Evolutionary conservation across 768 basidiomycete genomes (phyloP).

Genomic region (Termitomyces sp.): DNA sequence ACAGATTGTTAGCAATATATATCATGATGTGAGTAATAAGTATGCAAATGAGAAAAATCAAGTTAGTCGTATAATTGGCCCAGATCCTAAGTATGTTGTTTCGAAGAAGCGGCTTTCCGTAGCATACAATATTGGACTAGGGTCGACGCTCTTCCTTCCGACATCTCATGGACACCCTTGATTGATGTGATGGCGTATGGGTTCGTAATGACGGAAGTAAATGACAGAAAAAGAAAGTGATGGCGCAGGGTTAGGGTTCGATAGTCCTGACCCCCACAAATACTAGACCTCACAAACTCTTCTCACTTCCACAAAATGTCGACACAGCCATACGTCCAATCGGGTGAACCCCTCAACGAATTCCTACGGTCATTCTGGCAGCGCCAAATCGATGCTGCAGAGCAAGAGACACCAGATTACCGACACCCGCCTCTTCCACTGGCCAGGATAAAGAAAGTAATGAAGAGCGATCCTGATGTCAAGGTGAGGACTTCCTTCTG

Average conservation of each 20-base stretch:
- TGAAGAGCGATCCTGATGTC: constrained; percentile 97
- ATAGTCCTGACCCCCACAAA: background rate
- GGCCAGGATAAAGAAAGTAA: constrained; percentile 97
- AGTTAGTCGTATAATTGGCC: too few species aligned
- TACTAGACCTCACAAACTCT: too few species aligned
- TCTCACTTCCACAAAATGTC: constrained; percentile 40
- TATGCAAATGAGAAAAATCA: too few species aligned
- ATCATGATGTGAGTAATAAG: too few species aligned
- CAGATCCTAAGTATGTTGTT: too few species aligned
- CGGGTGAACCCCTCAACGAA: constrained; percentile 81
- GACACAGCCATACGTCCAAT: constrained; percentile 61
- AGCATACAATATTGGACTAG: too few species aligned
- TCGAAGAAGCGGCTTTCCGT: too few species aligned
- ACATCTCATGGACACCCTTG: too few species aligned
- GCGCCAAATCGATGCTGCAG: constrained; percentile 78
- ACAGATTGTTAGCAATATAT: too few species aligned
- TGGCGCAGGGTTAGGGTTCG: background rate
- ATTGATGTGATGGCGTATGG: too few species aligned
- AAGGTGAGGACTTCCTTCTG: constrained; percentile 52
- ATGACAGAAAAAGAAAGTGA: background rate
- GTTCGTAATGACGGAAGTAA: background rate
- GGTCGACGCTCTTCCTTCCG: too few species aligned
- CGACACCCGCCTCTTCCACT: constrained; percentile 85
- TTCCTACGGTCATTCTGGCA: constrained; percentile 91
- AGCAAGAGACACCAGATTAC: constrained; percentile 85